A percentile compares a stretch with the other conserved stretches of the same genome.
Conservation (phyloP, 2,329 filamentous ascomycete genomes). For the Scedosporium boydii region DNA sequence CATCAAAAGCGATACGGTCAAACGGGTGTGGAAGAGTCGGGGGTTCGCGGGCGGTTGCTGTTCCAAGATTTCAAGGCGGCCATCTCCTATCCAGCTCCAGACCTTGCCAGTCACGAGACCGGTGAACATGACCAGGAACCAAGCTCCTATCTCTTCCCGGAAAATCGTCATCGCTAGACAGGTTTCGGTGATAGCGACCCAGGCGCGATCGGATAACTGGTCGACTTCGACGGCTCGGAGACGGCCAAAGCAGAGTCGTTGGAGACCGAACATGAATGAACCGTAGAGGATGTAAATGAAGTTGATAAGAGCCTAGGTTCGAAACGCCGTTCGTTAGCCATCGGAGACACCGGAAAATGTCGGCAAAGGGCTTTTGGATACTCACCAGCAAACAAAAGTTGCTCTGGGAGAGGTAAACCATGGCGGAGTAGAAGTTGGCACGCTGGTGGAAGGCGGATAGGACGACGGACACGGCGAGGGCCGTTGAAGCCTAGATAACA, state of each 20-base stretch:
- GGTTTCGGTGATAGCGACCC: slow-evolving; percentile 97
- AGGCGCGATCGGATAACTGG: slow-evolving; percentile 92
- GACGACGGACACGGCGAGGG: slow-evolving; percentile 74
- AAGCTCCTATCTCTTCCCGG: slow-evolving; percentile 84
- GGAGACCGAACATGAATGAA: slow-evolving; percentile 75
- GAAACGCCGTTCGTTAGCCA: background rate
- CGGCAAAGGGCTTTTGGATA: slow-evolving; percentile 8
- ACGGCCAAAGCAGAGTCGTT: slow-evolving; percentile 81
- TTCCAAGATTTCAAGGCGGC: slow-evolving; percentile 85
- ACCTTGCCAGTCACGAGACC: slow-evolving; percentile 87
- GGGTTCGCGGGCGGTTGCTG: slow-evolving; percentile 91
- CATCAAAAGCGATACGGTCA: slow-evolving; percentile 68
- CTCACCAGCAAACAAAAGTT: slow-evolving; percentile 87
- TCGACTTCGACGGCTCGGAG: slow-evolving; percentile 92
- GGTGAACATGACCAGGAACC: slow-evolving; percentile 96
- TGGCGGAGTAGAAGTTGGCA: slow-evolving; percentile 96
- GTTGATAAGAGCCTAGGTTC: slow-evolving; percentile 72
- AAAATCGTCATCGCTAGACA: slow-evolving; percentile 98
- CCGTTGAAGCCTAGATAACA: slow-evolving; percentile 58
- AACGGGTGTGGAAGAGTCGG: slow-evolving; percentile 72
- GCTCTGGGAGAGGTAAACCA: slow-evolving; percentile 92
- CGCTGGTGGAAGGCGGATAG: slow-evolving; percentile 89
- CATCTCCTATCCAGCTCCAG: slow-evolving; percentile 97
- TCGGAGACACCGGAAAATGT: background rate
- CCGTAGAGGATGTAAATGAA: slow-evolving; percentile 74